phyloP scores from a whole-genome alignment of 495 filamentous ascomycete genomes.

The Hypoxylon perforatum region DNA sequence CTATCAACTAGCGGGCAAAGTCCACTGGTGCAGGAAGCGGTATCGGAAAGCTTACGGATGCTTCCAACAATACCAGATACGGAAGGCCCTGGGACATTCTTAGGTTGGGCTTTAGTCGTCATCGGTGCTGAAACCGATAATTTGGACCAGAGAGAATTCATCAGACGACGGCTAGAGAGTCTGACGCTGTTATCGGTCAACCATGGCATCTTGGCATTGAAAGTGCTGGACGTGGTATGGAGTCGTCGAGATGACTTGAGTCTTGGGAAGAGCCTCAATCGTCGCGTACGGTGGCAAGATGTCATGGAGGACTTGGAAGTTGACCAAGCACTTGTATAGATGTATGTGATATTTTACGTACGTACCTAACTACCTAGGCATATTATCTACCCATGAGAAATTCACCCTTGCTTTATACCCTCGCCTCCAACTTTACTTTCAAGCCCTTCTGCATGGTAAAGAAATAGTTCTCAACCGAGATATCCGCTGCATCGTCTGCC shows the following conservation, averaged over 20 bases:
- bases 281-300: neutral
- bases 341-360: neutral
- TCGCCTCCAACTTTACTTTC: neutral
- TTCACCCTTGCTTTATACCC: neutral
- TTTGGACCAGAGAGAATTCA: neutral
- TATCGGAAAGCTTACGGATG: neutral
- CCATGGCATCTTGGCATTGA: neutral
- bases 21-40: neutral
- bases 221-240: neutral
- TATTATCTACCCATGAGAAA: too few relatives aligned
- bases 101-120: neutral
- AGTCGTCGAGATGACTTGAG: neutral
- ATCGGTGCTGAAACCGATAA: neutral
- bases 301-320: neutral
- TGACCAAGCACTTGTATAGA: neutral
- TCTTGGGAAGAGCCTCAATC: too few relatives aligned
- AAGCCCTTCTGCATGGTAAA: neutral
- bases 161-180: neutral
- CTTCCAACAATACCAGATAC: neutral
- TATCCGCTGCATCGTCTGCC: neutral
- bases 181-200: neutral
- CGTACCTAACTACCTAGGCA: too few relatives aligned
- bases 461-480: neutral
- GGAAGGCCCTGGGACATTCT: neutral
- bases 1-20: neutral